Base-by-base conservation (phyloP, 1,284 basidiomycete genomes). In the Leccinum glutinopallens region DNA sequence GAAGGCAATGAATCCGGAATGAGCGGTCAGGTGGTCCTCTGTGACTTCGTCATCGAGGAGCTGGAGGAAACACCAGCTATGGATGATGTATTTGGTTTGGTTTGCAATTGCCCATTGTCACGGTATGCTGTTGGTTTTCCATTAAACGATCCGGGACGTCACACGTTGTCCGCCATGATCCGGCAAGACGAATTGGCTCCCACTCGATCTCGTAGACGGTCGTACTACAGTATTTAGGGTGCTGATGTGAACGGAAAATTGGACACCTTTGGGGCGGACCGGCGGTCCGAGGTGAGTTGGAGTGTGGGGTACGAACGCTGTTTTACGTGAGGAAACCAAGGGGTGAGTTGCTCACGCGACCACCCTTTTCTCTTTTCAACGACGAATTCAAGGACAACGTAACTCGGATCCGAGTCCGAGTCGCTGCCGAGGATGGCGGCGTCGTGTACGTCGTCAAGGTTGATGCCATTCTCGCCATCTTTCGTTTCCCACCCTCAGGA, bases 171-270 rank as follows among this genome's bases (percentile, higher is more conserved):
- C 55, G 77, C 80, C 12, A 88, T 89, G 87, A 90, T 91, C 69
- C 82, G 86, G 51, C 84, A 87, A 61, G 89, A 91, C 69, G 89
- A 90, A 73, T 75, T 84, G 66, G 76, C 81, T 17, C 86, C 86
- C n/a, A 76, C 80, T 25, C 81, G 85, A 54, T 79, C 81, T 33
- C 78, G 87, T 41, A 79, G 88, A 66, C 78, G 87, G 63, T 81
- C 81, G 37, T 84, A 83, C 66, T 77, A 79, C 62, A 78, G 74
- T 63, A 75, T 77, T 8, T 80, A 78, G 63, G 73, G 76, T 59
- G 65, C 63, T 61, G 83, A 87, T 67, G 72, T 74, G 33, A 74
- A 80, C 43, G 80, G 79, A 56, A 87, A 84, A 66, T 71, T 80
- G 60, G 79, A 80, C 54, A 39, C 15, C 8, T 61, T n/a, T 56